A percentile compares a stretch with the other conserved stretches of the same genome.
Conservation (phyloP, 164 flowering plant species). For the Annona squamosa region DNA sequence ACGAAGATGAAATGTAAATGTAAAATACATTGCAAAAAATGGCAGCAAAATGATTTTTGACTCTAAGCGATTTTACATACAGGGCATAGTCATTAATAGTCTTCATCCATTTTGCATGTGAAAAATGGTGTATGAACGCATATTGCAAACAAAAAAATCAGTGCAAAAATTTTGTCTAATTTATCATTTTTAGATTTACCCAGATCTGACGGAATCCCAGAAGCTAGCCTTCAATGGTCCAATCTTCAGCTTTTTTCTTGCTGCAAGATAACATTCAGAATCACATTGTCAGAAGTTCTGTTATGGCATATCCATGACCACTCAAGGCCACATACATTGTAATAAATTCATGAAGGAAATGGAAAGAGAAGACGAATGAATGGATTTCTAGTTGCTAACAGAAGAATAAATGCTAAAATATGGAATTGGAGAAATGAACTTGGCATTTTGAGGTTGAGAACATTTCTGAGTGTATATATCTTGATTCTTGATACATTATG, state of each 20-base stretch:
- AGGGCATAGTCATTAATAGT: neutral
- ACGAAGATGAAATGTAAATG: neutral
- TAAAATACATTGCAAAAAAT: neutral
- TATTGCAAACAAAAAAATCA: neutral
- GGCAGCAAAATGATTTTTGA: neutral
- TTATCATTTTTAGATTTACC: constrained; percentile 31
- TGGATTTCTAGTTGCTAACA: neutral
- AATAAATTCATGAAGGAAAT: neutral
- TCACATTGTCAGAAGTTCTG: neutral
- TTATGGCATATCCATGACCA: too few species aligned
- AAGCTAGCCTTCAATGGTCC: constrained; percentile 44
- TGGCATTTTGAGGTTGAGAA: too few species aligned
- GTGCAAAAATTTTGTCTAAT: neutral
- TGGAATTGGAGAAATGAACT: neutral
- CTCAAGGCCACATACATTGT: neutral
- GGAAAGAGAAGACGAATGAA: neutral
- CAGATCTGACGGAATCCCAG: constrained; percentile 82
- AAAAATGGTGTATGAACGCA: neutral
- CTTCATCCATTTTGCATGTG: neutral
- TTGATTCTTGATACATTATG: too few species aligned
- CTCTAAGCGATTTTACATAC: neutral
- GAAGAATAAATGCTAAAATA: neutral
- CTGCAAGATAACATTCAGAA: constrained; percentile 27
- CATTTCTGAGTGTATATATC: too few species aligned
- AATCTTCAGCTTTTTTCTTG: constrained; percentile 31